These are phyloP conservation scores for Lasiosphaeria miniovina DNA, from an alignment of 495 filamentous ascomycete genomes.

Conservation along the genomic window DNA sequence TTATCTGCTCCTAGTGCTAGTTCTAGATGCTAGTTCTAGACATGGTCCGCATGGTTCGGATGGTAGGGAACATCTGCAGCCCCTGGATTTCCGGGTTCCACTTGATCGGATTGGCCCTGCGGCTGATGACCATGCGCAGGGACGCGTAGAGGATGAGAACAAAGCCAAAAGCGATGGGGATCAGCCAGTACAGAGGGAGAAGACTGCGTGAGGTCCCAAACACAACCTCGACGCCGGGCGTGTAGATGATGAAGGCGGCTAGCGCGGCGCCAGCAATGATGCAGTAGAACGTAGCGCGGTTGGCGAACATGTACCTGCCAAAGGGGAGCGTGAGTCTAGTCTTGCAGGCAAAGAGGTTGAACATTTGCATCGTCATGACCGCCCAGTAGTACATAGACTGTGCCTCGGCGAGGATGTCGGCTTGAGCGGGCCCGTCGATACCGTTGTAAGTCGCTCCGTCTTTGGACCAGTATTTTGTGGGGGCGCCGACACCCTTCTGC, in stretches of 20 bases:
- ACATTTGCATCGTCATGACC: slow-evolving; percentile 34
- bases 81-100: slow-evolving; percentile 32
- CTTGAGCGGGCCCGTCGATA: slow-evolving; percentile 26
- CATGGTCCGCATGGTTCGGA: slow-evolving; percentile 18
- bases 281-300: slow-evolving; percentile 23
- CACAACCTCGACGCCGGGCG: slow-evolving; percentile 19
- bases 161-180: slow-evolving; percentile 18
- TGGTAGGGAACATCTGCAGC: slow-evolving; percentile 33
- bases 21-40: slow-evolving; percentile 7
- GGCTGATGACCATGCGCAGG: slow-evolving; percentile 22
- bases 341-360: slow-evolving; percentile 23
- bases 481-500: slow-evolving; percentile 25
- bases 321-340: slow-evolving; percentile 17
- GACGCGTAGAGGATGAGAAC: slow-evolving; percentile 15
- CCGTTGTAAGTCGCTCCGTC: slow-evolving; percentile 27
- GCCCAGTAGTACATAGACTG: slow-evolving; percentile 35
- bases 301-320: slow-evolving; percentile 22
- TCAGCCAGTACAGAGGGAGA: slow-evolving; percentile 19
- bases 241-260: slow-evolving; percentile 22
- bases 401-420: slow-evolving; percentile 32
- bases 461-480: slow-evolving; percentile 28
- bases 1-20: neutral
- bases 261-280: slow-evolving; percentile 25
- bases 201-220: slow-evolving; percentile 19
- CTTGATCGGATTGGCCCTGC: slow-evolving; percentile 23